Base-by-base conservation (phyloP, 192 early-diverging fungal species). In the Backusella macrospora region DNA sequence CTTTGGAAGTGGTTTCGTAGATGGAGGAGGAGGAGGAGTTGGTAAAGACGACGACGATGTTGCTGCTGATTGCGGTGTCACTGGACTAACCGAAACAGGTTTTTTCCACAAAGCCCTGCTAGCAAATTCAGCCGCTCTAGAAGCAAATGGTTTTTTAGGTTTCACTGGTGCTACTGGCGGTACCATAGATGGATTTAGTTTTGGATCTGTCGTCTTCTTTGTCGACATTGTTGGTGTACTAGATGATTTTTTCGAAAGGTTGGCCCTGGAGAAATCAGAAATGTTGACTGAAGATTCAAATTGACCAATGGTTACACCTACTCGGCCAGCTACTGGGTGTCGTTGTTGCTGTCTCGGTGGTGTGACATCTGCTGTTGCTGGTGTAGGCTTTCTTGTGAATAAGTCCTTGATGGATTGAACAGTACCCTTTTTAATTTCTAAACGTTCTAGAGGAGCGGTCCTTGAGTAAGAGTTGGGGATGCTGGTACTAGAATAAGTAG, bases 391-490 rank as follows among this genome's bases (percentile, higher is more conserved):
- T 43, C 59, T 68, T 13, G 62, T 37, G 42, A 77, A 77, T 8
- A 77, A n/a, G 6, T 77, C 70, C 14, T 59, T 45, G 42, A 77
- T 65, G 2, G 70, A 67, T 34, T 65, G 55, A 1, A 77, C 68
- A 16, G 67, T 77, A 15, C 76, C 76, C n/a, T 21, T 42, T 59
- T 77, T 77, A 21, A 67, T 47, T 47, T 63, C 70, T 29, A 71
- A 18, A 3, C 69, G 38, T 14, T 23, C 38, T 13, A 72, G 39
- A 55, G 62, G 75, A 16, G 70, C 43, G 7, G 69, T 34, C 5
- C 55, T 42, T n/a, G 18, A 42, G n/a, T 45, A 37, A 44, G n/a
- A 64, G 6, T n/a, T 48, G 14, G 29, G 34, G 1, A 29, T 47
- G 38, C 21, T 71, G 9, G 70, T 64, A 59, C 52, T 59, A 16